Percentiles rank a stretch among this genome's conserved stretches.
Evolutionary conservation across 164 flowering plant species (phyloP).

Genomic region (Kalanchoe fedtschenkoi): DNA sequence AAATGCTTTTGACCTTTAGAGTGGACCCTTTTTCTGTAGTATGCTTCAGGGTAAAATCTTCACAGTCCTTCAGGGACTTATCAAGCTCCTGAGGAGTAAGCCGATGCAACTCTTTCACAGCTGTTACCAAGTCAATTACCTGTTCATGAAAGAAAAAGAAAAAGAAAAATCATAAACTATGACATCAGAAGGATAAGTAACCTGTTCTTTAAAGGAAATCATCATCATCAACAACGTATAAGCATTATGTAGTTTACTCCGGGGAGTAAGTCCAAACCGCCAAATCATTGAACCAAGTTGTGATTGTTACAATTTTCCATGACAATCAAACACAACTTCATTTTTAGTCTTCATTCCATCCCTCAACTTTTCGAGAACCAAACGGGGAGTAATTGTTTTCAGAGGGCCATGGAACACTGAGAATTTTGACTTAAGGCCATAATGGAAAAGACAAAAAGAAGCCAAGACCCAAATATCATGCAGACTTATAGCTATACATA

Average conservation of each 20-base stretch:
- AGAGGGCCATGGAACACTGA: too few species aligned
- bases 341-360: too few species aligned
- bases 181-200: not conserved
- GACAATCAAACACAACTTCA: too few species aligned
- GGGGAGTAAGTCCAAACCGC: too few species aligned
- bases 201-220: not conserved
- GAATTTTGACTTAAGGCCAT: too few species aligned
- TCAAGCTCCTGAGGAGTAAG: constrained; percentile 58
- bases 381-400: too few species aligned
- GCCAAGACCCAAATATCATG: too few species aligned
- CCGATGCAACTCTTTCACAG: constrained; percentile 59
- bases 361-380: too few species aligned
- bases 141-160: constrained; percentile 20
- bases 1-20: constrained; percentile 37
- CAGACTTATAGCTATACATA: too few species aligned
- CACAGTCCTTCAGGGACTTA: constrained; percentile 61
- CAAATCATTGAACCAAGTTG: too few species aligned
- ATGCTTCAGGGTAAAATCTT: constrained; percentile 32
- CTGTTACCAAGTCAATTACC: constrained; percentile 59
- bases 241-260: not conserved
- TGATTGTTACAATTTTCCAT: too few species aligned
- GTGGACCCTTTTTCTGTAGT: constrained; percentile 36
- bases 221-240: not conserved
- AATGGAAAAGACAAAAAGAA: too few species aligned
- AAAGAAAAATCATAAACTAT: not conserved